These are phyloP conservation scores for Cornus controversa DNA, from an alignment of 148 eudicot genomes.

Conservation along the genomic window DNA sequence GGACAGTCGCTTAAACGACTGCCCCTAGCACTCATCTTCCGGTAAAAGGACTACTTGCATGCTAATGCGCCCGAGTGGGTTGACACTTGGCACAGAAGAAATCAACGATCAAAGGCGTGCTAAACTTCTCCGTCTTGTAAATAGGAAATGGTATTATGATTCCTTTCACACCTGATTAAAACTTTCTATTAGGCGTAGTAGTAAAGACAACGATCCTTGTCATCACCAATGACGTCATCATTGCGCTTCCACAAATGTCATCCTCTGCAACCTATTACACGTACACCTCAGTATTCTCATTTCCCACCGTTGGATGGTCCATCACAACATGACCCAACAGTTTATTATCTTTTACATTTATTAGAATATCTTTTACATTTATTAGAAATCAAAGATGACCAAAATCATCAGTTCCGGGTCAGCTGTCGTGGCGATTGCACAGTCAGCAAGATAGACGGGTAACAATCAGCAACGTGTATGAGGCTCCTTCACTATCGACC, in stretches of 20 bases:
- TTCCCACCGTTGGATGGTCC: neutral
- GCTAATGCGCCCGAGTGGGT: too few relatives aligned
- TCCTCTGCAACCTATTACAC: neutral
- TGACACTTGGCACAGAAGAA: too few relatives aligned
- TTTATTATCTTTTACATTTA: too few relatives aligned
- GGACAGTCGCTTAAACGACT: too few relatives aligned
- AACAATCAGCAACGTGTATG: constrained; percentile 22
- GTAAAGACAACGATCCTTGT: neutral
- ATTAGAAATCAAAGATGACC: neutral
- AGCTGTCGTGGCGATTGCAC: constrained; percentile 27
- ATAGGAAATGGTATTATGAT: neutral
- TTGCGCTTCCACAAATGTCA: neutral
- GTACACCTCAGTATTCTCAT: neutral
- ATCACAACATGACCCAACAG: neutral
- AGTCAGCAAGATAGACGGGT: constrained; percentile 16
- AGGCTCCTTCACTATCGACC: neutral
- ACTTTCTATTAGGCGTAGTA: too few relatives aligned
- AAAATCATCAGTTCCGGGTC: neutral
- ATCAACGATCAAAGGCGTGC: too few relatives aligned
- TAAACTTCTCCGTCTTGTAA: too few relatives aligned
- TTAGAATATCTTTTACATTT: too few relatives aligned
- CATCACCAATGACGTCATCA: neutral
- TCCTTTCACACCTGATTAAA: neutral
- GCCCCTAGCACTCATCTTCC: too few relatives aligned
- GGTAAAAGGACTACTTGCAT: too few relatives aligned